Evolutionary conservation across 345 rosid species (phyloP), one percentile per base, ranked within the genome.

Genomic region (Cardamine occulta): DNA sequence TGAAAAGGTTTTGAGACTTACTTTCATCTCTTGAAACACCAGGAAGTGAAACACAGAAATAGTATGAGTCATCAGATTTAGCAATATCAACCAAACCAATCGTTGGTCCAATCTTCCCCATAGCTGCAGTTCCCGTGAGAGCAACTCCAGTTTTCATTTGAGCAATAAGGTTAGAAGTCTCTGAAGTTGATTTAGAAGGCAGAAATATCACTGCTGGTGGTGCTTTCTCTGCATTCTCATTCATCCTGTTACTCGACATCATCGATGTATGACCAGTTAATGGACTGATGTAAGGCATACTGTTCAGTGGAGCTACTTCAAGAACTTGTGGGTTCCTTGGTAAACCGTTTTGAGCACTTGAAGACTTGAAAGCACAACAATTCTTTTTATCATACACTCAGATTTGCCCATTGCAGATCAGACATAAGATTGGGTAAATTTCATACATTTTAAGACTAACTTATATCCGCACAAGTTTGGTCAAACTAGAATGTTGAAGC

Each of bases 1-100:
- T 18, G 8, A 19, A 10, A 64, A 55, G 15, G 49, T n/a, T 28
- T 7, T 48, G 23, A 49, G 42, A 73, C 89, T 81, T 80, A 87
- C 94, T 84, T 80, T 85, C 83, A 61, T 87, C 83, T 44, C 71
- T 78, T 45, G 89, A 77, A 52, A 86, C 91, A 53, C 93, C 93
- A 18, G 90, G 91, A 5, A 90, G 84, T 14, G 76, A 54, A 17
- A 88, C 85, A 39, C 88, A 81, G 23, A 88, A 90, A 31, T 68
- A 53, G 81, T 84, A 90, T 0, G 85, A 63, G 56, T 88, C 91
- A 21, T 82, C 88, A 1, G 80, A 72, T 76, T 88, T 93, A 11
- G 81, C 84, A 19, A 90, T 68, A 66, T 93, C 86, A 57, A 83
- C 8, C 29, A 58, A 34, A 37, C 96, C 94, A 6, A 90, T 19